Evolutionary conservation across 1,284 basidiomycete genomes (phyloP).

Genomic region (Megacollybia platyphylla): DNA sequence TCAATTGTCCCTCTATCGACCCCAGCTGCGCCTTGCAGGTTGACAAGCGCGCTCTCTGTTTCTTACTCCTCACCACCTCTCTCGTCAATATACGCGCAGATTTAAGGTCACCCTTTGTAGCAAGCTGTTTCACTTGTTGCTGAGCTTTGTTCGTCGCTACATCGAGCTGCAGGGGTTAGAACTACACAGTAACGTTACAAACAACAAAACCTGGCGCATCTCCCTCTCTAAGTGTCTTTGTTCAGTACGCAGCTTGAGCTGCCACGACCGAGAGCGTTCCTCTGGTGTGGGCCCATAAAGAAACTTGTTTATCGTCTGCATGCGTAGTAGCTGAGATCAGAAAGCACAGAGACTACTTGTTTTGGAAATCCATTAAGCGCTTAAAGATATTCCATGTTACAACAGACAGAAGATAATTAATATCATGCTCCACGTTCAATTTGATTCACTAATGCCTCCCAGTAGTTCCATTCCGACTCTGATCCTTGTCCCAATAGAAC

Average conservation of each 20-base stretch:
- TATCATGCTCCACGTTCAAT: conserved; percentile 42
- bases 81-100: conserved; percentile 84
- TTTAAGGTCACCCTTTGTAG: conserved; percentile 85
- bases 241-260: conserved; percentile 71
- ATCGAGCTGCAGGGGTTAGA: conserved; percentile 52
- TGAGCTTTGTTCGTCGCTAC: conserved; percentile 73
- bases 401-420: conserved; percentile 1
- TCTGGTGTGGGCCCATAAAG: conserved; percentile 92
- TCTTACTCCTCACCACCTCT: conserved; percentile 91
- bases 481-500: conserved; percentile 36
- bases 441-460: conserved; percentile 70
- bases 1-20: conserved; percentile 84
- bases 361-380: neutral
- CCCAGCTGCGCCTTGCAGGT: conserved; percentile 90
- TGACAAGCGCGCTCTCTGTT: conserved; percentile 87
- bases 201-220: conserved; percentile 62
- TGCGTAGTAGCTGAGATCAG: conserved; percentile 16
- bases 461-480: conserved; percentile 67
- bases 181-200: conserved; percentile 2
- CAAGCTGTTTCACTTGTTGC: conserved; percentile 79
- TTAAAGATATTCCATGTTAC: neutral
- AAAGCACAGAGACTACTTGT: no score
- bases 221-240: conserved; percentile 79
- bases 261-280: conserved; percentile 85
- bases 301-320: conserved; percentile 85